Evolutionary conservation across 192 early-diverging fungal species (phyloP), one percentile per base, ranked within the genome.

Genomic region (Podila clonocystis): DNA sequence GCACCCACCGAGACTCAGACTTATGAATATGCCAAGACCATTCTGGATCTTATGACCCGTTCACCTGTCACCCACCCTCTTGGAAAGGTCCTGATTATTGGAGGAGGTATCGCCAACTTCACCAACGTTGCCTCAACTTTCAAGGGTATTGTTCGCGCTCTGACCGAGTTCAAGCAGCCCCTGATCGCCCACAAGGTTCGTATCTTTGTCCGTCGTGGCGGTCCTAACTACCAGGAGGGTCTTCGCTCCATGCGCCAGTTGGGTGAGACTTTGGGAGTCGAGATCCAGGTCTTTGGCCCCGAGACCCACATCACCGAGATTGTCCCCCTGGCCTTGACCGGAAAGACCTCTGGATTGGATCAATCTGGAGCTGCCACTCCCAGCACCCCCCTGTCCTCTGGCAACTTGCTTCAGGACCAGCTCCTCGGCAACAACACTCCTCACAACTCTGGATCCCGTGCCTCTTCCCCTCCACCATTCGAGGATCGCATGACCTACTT

Each of bases 71-170:
- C 85, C 55, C 90, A 97, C 83, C 91, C 94, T 68, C 91, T 96
- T 22, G 98, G 98, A 80, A 99, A 99, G 84, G 91, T 98, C 72
- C 88, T 99, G 60, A 96, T 99, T 85, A 97, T 99, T 83, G 98
- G 98, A 77, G 98, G 98, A 78, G 98, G 98, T 84, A 99, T 99
- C 74, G 98, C 98, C 85, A 99, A 99, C 92, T 99, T 99, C 71
- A 99, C 98, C 85, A 99, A 99, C 85, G 98, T 99, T 50, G 95
- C 96, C 12, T 91, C 97, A 45, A 99, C 98, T 17, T 99, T 99
- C 93, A 99, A 99, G 94, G 98, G 98, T 74, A 94, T 99, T 82
- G 95, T 97, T 73, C 93, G 94, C 57, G 97, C 98, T 45, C 88
- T 99, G 63, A 91, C 89, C 62, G 97, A 97, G 83, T 99, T 92